Evolutionary conservation across 208 protist species (phyloP).

Genomic region (Giardia duodenalis): DNA sequence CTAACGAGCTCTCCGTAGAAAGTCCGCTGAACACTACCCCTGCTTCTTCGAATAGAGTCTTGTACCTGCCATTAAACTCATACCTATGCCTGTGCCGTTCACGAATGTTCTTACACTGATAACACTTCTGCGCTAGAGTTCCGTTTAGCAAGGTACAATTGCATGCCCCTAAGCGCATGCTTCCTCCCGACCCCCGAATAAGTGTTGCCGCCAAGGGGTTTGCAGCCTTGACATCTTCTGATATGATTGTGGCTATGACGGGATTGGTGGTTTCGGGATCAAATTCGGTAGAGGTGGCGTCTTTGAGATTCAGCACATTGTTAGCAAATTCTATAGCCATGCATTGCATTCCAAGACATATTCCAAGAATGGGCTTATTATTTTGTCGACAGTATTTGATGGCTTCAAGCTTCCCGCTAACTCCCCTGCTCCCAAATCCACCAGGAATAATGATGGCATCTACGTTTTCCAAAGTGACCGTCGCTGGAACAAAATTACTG

Average conservation of each 20-base stretch:
- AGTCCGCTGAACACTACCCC: slow-evolving; percentile 69
- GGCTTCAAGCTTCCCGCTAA: slow-evolving; percentile 81
- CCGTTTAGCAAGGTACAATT: slow-evolving; percentile 34
- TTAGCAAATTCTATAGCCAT: slow-evolving; percentile 73
- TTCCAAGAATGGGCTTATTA: slow-evolving; percentile 81
- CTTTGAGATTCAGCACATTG: slow-evolving; percentile 66
- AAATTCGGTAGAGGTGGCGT: slow-evolving; percentile 81
- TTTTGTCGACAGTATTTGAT: slow-evolving; percentile 72
- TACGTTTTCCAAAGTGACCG: slow-evolving; percentile 53
- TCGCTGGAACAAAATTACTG: no score
- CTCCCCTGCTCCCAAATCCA: slow-evolving; percentile 86
- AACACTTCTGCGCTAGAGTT: slow-evolving; percentile 56
- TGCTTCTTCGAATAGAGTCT: slow-evolving; percentile 52
- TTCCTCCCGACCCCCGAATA: slow-evolving; percentile 73
- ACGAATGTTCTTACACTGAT: slow-evolving; percentile 59
- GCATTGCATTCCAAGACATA: slow-evolving; percentile 96
- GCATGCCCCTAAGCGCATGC: slow-evolving; percentile 90
- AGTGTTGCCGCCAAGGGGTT: no score
- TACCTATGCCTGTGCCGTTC: slow-evolving; percentile 91
- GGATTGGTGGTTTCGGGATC: slow-evolving; percentile 49
- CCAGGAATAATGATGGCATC: slow-evolving; percentile 90
- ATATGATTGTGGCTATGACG: slow-evolving; percentile 87
- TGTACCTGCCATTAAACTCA: slow-evolving; percentile 53
- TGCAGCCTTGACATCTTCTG: slow-evolving; percentile 75
- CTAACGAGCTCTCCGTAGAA: background rate